These are phyloP conservation scores for Rhinocladiella mackenziei DNA, from an alignment of 2,329 filamentous ascomycete genomes.

Conservation along the genomic window DNA sequence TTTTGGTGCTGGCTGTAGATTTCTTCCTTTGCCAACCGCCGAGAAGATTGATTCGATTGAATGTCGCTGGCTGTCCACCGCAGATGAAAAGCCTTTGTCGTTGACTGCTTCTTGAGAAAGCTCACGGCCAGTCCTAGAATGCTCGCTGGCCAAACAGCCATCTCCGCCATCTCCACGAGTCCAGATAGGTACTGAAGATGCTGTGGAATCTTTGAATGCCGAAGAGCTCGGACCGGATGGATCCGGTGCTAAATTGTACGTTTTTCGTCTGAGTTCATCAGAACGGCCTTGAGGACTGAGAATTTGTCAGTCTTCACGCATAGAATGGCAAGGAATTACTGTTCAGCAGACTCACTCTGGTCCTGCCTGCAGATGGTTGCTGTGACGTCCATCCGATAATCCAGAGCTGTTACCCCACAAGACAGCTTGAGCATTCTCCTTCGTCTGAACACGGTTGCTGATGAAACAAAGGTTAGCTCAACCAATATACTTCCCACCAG, in stretches of 20 bases:
- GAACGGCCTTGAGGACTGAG: conserved; percentile 6
- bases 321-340: neutral
- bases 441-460: conserved; percentile 8
- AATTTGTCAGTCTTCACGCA: conserved; percentile 4
- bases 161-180: conserved; percentile 12
- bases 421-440: conserved; percentile 11
- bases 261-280: conserved; percentile 3
- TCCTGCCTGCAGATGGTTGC: too few species aligned
- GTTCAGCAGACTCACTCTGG: conserved; percentile 9
- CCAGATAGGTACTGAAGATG: conserved; percentile 14
- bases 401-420: conserved; percentile 7
- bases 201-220: conserved; percentile 10
- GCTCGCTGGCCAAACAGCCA: conserved; percentile 12
- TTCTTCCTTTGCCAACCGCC: conserved; percentile 22
- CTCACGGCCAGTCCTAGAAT: conserved; percentile 9
- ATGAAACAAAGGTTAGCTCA: conserved; percentile 5
- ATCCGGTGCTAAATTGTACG: conserved; percentile 7
- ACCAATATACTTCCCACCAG: neutral
- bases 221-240: conserved; percentile 11
- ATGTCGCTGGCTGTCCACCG: conserved; percentile 22
- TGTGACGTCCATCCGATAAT: conserved; percentile 4
- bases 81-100: conserved; percentile 28
- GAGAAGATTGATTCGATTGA: conserved; percentile 24
- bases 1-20: conserved; percentile 19
- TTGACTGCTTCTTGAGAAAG: conserved; percentile 11